Percentiles rank a stretch among this genome's conserved stretches.
phyloP scores from a whole-genome alignment of 805 yeast genomes.

The Nadsonia fulvescens region DNA sequence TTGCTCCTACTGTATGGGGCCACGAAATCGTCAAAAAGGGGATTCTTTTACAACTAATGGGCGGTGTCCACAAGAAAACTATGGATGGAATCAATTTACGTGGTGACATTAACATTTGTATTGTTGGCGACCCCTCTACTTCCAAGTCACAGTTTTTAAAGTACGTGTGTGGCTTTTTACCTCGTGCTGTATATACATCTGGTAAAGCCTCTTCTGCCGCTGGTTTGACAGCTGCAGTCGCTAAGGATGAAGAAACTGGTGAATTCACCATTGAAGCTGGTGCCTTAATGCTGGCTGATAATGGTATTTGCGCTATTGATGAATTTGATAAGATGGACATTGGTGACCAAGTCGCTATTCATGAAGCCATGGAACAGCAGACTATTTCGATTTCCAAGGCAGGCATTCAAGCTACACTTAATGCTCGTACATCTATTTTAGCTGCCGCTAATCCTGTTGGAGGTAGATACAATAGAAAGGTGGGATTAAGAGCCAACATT shows the following conservation, averaged over 20 bases:
- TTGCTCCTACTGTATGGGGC: conserved; percentile 94
- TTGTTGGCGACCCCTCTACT: conserved; percentile 96
- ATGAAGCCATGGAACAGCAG: conserved; percentile 99
- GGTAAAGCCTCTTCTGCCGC: conserved; percentile 99
- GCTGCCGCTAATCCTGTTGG: conserved; percentile 99
- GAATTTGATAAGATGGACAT: conserved; percentile 97
- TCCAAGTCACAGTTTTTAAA: conserved; percentile 91
- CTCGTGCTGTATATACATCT: conserved; percentile 89
- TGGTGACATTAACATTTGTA: conserved; percentile 91
- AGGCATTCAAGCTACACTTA: conserved; percentile 93
- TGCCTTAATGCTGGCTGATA: conserved; percentile 94
- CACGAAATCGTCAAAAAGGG: conserved; percentile 92
- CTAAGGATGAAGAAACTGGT: conserved; percentile 91
- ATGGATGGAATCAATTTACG: conserved; percentile 86
- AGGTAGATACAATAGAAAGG: conserved; percentile 85
- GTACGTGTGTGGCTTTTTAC: conserved; percentile 79
- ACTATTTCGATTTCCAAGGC: conserved; percentile 97
- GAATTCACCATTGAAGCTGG: conserved; percentile 97
- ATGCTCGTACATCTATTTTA: conserved; percentile 87
- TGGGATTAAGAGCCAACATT: conserved; percentile 68
- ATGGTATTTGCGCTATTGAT: conserved; percentile 95
- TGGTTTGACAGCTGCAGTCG: conserved; percentile 95
- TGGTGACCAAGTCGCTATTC: conserved; percentile 92
- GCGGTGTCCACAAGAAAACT: conserved; percentile 90
- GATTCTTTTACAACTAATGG: conserved; percentile 65